Evolutionary conservation across 192 early-diverging fungal genomes (phyloP).

Genomic region (Coemansia sp.): DNA sequence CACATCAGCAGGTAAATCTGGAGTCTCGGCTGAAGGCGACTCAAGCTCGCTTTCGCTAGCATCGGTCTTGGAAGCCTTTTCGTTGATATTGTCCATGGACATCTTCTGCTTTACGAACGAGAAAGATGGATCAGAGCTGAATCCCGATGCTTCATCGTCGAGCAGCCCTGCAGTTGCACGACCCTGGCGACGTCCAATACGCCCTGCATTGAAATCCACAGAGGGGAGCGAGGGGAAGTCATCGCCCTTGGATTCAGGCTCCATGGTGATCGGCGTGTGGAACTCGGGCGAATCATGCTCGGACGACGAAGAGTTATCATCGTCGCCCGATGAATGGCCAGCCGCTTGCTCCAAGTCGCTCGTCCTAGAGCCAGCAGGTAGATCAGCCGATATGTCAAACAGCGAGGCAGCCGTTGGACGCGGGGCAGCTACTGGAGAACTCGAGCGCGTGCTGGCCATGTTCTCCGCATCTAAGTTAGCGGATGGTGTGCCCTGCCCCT

Average conservation of each 20-base stretch:
- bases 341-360: not conserved
- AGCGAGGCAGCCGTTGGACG: conserved; percentile 40
- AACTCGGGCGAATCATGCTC: conserved; percentile 9
- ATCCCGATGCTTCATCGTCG: conserved; percentile 20
- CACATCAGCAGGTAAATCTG: conserved; percentile 22
- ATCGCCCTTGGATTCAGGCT: conserved; percentile 1
- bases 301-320: not conserved
- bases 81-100: conserved; percentile 9
- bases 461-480: not conserved
- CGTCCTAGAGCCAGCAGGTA: not conserved
- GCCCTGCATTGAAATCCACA: conserved; percentile 8
- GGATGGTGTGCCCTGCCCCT: not conserved
- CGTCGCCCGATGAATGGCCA: not conserved
- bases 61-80: conserved; percentile 3
- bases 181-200: conserved; percentile 48
- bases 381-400: conserved; percentile 11
- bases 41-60: conserved; percentile 20
- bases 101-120: conserved; percentile 14
- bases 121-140: conserved; percentile 11
- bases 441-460: conserved; percentile 14
- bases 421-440: conserved; percentile 21
- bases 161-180: conserved; percentile 38
- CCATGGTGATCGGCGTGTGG: not conserved
- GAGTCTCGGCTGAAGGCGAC: not conserved
- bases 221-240: conserved; percentile 6